These are phyloP conservation scores for Septoria linicola DNA, from an alignment of 2,329 filamentous ascomycete genomes.

Conservation along the genomic window DNA sequence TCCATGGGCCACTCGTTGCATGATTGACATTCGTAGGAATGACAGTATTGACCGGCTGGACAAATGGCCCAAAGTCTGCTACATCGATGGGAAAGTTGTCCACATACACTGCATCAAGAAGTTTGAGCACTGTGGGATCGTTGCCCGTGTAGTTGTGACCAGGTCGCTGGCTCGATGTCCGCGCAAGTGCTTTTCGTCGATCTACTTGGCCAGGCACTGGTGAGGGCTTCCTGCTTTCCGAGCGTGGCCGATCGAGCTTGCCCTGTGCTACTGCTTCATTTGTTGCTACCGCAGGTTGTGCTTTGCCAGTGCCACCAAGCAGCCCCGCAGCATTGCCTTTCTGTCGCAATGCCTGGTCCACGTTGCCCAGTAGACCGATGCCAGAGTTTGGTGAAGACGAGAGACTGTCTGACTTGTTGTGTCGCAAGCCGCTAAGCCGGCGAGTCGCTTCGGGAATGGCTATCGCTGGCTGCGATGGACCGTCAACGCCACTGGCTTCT, in stretches of 20 bases:
- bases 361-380: conserved; percentile 34
- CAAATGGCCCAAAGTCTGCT: conserved; percentile 73
- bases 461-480: background rate
- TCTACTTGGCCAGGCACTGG: conserved; percentile 33
- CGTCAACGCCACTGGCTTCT: conserved; percentile 10
- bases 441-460: conserved; percentile 15
- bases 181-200: conserved; percentile 20
- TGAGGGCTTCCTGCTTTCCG: conserved; percentile 29
- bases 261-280: conserved; percentile 65
- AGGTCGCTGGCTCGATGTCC: conserved; percentile 26
- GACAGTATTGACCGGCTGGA: conserved; percentile 61
- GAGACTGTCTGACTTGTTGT: conserved; percentile 33
- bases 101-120: conserved; percentile 81
- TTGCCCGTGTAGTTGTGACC: conserved; percentile 81
- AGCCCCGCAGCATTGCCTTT: conserved; percentile 60
- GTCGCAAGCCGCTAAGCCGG: conserved; percentile 21
- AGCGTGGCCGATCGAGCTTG: conserved; percentile 56
- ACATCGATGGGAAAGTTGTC: conserved; percentile 61
- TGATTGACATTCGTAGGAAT: conserved; percentile 42
- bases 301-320: conserved; percentile 58
- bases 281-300: conserved; percentile 63
- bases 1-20: conserved; percentile 65
- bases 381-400: conserved; percentile 39
- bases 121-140: conserved; percentile 59
- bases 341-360: conserved; percentile 44